Evolutionary conservation across 1,284 basidiomycete genomes (phyloP).

Genomic region (Phylloporus sp.): DNA sequence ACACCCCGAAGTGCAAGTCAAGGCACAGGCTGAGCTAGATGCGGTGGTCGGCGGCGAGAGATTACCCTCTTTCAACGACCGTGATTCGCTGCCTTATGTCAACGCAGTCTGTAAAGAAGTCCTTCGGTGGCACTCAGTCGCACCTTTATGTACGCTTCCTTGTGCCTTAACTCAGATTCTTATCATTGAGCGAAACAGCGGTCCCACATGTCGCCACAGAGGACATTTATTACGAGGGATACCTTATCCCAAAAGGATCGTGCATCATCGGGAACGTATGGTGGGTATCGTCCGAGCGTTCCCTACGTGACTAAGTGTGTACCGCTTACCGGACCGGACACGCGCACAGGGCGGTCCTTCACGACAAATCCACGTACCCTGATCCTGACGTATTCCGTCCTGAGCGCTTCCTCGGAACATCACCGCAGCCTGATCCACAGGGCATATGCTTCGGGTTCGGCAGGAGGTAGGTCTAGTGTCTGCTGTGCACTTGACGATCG

Average conservation of each 20-base stretch:
- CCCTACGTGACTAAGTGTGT: no score
- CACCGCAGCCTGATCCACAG: slow-evolving; percentile 22
- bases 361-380: slow-evolving; percentile 22
- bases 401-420: slow-evolving; percentile 28
- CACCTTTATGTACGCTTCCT: slow-evolving; percentile 18
- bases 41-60: slow-evolving; percentile 22
- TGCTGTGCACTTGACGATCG: no score
- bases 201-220: slow-evolving; percentile 41
- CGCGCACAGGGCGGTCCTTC: slow-evolving; percentile 3
- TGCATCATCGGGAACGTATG: slow-evolving; percentile 29
- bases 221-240: slow-evolving; percentile 40
- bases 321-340: no score
- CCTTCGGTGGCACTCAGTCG: slow-evolving; percentile 24
- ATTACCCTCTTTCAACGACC: slow-evolving; percentile 25
- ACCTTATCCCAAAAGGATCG: slow-evolving; percentile 45
- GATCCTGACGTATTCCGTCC: slow-evolving; percentile 27
- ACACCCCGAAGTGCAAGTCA: slow-evolving; percentile 26
- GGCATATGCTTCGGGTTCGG: slow-evolving; percentile 26
- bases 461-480: slow-evolving; percentile 16
- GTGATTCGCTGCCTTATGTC: slow-evolving; percentile 25
- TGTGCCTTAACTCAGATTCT: slow-evolving; percentile 22
- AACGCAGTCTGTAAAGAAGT: slow-evolving; percentile 33
- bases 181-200: slow-evolving; percentile 22
- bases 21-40: slow-evolving; percentile 30
- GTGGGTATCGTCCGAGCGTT: slow-evolving; percentile 17